Base-by-base conservation (phyloP, 106 monocot species). In the Dioscorea alata region DNA sequence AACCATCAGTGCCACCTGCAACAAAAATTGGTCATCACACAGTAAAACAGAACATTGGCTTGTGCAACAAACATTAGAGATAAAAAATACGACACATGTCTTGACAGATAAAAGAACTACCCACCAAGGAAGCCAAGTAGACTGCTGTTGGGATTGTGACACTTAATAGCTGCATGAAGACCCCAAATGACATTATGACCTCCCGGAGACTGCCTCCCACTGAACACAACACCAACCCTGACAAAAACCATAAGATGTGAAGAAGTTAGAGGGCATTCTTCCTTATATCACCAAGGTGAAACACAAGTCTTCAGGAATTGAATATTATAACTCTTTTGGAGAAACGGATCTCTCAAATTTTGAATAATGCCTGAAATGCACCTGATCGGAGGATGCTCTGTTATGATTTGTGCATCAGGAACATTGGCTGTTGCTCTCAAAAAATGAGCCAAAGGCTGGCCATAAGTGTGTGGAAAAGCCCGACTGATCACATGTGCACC, bases 131-230 rank as follows among this genome's bases (percentile, higher is more conserved):
- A 97, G 59, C 97, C 97, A 79, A 97, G 79, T 24, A 97, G 71
- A 28, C 57, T 72, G 71, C 83, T 90, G 20, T 97, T 79, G 15
- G 75, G 32, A 60, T 97, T 97, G 78, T 92, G 89, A 64, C 72
- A 60, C 75, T 90, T 89, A 61, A 92, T 78, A 66, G 97, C 97
- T 71, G 71, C 62, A 77, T 83, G 66, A 63, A 92, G 85, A 24
- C 97, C 97, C 89, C 92, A 97, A 49, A 97, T 80, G 34, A 97
- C 92, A 90, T 97, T 97, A 66, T 97, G 97, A 21, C 97, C 97
- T 76, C 97, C 97, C 48, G 92, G 92, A 59, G 97, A 97, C 42
- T 92, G 97, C 62, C 97, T 89, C 62, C 92, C 92, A 73, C 77
- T 85, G 75, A 97, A 97, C 28, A 97, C 92, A 14, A 97, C 63